Evolutionary conservation across 495 filamentous ascomycete species (phyloP), one percentile per base, ranked within the genome.

Genomic region (Penicillium maclennaniae): DNA sequence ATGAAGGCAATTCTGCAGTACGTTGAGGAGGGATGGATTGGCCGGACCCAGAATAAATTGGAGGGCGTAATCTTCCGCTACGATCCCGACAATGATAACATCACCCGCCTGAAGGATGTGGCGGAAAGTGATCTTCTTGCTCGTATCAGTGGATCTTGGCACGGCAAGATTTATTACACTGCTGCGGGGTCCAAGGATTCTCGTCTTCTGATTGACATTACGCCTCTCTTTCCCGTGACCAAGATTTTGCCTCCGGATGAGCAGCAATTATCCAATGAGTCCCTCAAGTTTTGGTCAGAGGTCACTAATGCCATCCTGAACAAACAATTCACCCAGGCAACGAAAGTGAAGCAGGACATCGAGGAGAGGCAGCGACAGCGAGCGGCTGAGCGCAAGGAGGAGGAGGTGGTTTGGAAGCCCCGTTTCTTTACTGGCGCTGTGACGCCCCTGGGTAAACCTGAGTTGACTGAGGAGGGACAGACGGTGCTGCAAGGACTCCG

Each of bases 1-100:
- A 83, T 92, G 58, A 97, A 97, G 67, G 86, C 85, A 5, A 96
- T 98, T 48, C 69, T 98, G 16, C 85, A 92, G 53, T 98, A 98
- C 68, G 67, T 91, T 44, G 92, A 97, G 58, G 95, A 98, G 47
- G 89, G 90, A 28, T 98, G 95, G 92, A 79, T 97, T 8, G 89
- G 91, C 40, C 88, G 88, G 49, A 82, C 91, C 31, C 91, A 95
- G 54, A 92, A 97, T 67, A 88, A 85, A 65, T 83, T 98, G 7
- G 87, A 96, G 47, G 93, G 93, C 16, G 85, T 97, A 23, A 78
- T 97, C 46, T 98, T 93, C 72, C 84, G 81, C 39, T 96, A 95
- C 58, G 85, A 92, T 52, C 87, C 89, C 0, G 74, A 80, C 25
- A 89, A 88, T 19, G 92, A 97, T 60, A 83, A 82, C 54, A 87